Percentiles rank a stretch among this genome's conserved stretches.
Conservation (phyloP, 2,329 filamentous ascomycete species). For the Cercospora nicotianae region DNA sequence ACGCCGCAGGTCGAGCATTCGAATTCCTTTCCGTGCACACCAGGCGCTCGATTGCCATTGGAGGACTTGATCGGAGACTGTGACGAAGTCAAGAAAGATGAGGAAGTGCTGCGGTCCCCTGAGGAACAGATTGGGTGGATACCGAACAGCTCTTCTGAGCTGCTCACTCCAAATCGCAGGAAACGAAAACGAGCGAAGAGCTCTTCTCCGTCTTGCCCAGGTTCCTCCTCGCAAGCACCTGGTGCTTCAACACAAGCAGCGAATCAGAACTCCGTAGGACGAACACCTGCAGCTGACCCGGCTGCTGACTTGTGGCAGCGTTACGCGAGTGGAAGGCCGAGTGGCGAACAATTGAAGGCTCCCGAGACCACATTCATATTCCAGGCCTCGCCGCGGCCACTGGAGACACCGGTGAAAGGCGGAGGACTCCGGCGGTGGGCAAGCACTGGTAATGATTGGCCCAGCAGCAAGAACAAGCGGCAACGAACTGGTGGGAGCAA, state of each 20-base stretch:
- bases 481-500: conserved; percentile 38
- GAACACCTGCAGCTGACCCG: conserved; percentile 50
- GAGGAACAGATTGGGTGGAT: conserved; percentile 64
- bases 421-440: conserved; percentile 52
- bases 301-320: conserved; percentile 50
- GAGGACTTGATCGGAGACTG: conserved; percentile 62
- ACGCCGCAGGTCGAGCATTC: conserved; percentile 32
- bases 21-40: conserved; percentile 56
- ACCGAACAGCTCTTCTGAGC: conserved; percentile 45
- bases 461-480: conserved; percentile 43
- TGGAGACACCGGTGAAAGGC: conserved; percentile 47
- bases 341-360: conserved; percentile 41
- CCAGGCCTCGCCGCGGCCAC: conserved; percentile 49
- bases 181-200: conserved; percentile 49
- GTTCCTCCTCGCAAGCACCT: conserved; percentile 41
- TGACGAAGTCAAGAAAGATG: conserved; percentile 53
- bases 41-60: conserved; percentile 58
- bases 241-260: conserved; percentile 35
- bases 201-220: conserved; percentile 46
- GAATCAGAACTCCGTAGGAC: conserved; percentile 22
- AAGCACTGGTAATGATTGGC: conserved; percentile 53
- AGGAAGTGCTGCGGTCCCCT: conserved; percentile 54
- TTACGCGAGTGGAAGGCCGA: conserved; percentile 43
- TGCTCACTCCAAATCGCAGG: conserved; percentile 43
- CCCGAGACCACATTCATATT: conserved; percentile 47